phyloP scores from a whole-genome alignment of 2,329 filamentous ascomycete genomes.

The Alternaria ethzedia region DNA sequence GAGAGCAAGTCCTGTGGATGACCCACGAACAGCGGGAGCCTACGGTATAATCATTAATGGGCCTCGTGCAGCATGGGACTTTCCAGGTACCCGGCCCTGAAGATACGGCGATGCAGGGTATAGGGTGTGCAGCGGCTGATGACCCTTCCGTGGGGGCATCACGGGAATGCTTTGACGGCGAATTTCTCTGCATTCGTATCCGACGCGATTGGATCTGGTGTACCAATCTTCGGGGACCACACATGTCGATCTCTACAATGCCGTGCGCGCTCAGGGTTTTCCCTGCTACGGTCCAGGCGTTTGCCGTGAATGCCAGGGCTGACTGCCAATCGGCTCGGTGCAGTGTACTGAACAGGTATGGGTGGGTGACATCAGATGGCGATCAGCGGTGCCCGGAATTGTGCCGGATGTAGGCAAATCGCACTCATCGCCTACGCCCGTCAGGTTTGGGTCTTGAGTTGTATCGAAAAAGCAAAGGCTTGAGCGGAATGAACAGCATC shows the following conservation, averaged over 20 bases:
- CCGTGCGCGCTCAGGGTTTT: neutral
- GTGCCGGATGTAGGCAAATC: neutral
- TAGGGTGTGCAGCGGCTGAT: neutral
- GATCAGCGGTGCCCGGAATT: constrained; percentile 11
- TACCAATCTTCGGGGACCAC: neutral
- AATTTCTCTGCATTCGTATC: neutral
- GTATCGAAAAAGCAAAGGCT: neutral
- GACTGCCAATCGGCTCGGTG: constrained; percentile 5
- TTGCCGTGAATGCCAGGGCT: neutral
- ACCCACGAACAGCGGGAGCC: neutral
- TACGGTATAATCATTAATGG: constrained; percentile 2
- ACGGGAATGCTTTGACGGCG: neutral
- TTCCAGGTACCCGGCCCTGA: neutral
- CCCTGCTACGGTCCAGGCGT: constrained; percentile 2
- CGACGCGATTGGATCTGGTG: constrained; percentile 7
- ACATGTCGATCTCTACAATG: neutral
- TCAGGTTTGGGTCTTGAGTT: neutral
- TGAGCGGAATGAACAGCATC: neutral
- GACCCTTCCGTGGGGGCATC: neutral
- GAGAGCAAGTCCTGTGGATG: neutral
- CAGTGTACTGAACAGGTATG: constrained; percentile 9
- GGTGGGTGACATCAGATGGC: constrained; percentile 1
- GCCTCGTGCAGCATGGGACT: neutral
- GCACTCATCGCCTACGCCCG: neutral
- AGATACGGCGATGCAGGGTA: neutral